These are phyloP conservation scores for Cadophora sp. DNA, from an alignment of 2,329 filamentous ascomycete genomes.

Conservation along the genomic window DNA sequence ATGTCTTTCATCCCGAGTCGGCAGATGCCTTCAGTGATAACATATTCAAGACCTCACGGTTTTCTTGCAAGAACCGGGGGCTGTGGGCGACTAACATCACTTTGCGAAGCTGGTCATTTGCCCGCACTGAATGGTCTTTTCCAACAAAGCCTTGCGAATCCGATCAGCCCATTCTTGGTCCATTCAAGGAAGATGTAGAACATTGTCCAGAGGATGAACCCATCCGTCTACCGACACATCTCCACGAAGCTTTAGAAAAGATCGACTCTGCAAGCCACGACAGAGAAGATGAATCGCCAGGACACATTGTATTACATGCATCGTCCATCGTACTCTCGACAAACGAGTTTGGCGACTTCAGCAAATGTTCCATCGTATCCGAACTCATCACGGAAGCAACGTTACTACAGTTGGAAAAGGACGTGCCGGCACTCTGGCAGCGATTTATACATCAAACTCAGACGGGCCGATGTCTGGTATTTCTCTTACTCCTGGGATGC, in stretches of 20 bases:
- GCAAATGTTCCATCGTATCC: background rate
- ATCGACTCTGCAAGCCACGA: background rate
- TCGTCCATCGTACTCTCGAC: background rate
- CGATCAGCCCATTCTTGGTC: background rate
- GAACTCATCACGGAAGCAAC: background rate
- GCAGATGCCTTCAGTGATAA: background rate
- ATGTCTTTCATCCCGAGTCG: background rate
- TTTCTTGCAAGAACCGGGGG: background rate
- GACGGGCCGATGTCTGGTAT: background rate
- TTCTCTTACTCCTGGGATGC: background rate
- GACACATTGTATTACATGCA: background rate
- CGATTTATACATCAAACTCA: background rate
- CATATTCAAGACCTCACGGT: background rate
- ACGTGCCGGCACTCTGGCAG: background rate
- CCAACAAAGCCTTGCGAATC: background rate
- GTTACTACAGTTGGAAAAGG: background rate
- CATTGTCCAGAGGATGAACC: background rate
- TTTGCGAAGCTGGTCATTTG: background rate
- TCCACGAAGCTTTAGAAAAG: background rate
- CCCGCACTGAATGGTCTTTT: background rate
- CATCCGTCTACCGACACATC: background rate
- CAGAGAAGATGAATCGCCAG: background rate
- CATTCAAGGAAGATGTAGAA: background rate
- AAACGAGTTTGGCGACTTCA: background rate
- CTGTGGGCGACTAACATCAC: background rate